Conservation (phyloP, 163 green algal genomes). For the Scenedesmus sp. region DNA sequence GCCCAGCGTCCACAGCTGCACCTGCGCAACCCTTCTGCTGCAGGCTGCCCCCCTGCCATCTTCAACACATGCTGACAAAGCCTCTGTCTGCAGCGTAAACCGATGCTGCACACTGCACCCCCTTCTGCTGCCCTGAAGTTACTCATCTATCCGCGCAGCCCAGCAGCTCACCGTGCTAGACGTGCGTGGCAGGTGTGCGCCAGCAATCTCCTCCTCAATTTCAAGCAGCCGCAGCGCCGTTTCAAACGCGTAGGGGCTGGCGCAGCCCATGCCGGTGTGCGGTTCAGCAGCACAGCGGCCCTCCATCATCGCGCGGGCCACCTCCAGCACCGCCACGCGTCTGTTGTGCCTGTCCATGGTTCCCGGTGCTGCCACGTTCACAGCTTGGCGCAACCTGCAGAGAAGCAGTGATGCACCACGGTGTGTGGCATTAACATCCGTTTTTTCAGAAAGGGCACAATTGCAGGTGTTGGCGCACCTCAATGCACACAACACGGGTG, state of each 20-base stretch:
- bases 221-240: slow-evolving; percentile 64
- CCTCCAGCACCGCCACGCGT: slow-evolving; percentile 56
- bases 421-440: background rate
- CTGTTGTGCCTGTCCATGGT: slow-evolving; percentile 48
- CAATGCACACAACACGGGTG: background rate
- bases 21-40: background rate
- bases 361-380: slow-evolving; percentile 40
- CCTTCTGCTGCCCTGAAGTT: background rate
- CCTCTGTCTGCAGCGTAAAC: background rate
- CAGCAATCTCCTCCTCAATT: slow-evolving; percentile 61
- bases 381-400: slow-evolving; percentile 37
- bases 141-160: background rate
- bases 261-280: slow-evolving; percentile 52
- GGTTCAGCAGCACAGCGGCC: slow-evolving; percentile 14
- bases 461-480: background rate
- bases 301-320: slow-evolving; percentile 50
- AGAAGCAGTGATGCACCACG: background rate
- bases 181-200: background rate
- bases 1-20: too few relatives aligned
- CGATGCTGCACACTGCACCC: background rate
- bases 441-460: too few relatives aligned
- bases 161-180: slow-evolving; percentile 22
- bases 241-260: slow-evolving; percentile 59
- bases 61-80: background rate
- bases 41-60: background rate